phyloP scores from a whole-genome alignment of 2,329 filamentous ascomycete genomes.

The Epichloe coenophiala region DNA sequence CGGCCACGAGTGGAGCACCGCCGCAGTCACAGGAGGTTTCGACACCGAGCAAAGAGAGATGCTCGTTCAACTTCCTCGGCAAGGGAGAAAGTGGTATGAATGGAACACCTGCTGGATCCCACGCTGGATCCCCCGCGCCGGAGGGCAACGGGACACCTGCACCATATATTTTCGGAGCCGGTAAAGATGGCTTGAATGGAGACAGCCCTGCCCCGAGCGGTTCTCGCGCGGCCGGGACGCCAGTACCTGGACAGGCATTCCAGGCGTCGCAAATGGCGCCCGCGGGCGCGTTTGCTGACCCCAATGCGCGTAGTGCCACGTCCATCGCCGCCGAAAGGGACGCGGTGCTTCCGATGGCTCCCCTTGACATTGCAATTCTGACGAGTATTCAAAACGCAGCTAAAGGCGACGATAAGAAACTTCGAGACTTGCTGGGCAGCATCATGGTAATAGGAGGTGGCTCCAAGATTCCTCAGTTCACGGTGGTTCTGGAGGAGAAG shows the following conservation, averaged over 20 bases:
- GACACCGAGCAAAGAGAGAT: conserved; percentile 48
- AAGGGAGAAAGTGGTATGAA: conserved; percentile 56
- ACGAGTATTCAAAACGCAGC: conserved; percentile 80
- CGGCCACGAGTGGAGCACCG: conserved; percentile 28
- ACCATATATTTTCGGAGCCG: conserved; percentile 40
- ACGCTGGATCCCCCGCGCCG: conserved; percentile 75
- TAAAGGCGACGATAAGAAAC: conserved; percentile 81
- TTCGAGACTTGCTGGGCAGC: conserved; percentile 75
- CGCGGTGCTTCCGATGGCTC: conserved; percentile 64
- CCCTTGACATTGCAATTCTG: conserved; percentile 80
- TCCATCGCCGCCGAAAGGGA: conserved; percentile 58
- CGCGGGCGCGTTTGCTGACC: conserved; percentile 35
- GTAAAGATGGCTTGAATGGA: conserved; percentile 29
- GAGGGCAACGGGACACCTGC: conserved; percentile 60
- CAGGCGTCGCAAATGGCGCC: conserved; percentile 24
- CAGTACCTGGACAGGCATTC: conserved; percentile 20
- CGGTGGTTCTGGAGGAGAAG: conserved; percentile 69
- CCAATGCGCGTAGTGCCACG: conserved; percentile 34
- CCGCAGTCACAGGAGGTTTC: conserved; percentile 35
- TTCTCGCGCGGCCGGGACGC: conserved; percentile 36
- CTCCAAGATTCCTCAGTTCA: conserved; percentile 67
- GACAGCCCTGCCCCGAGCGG: conserved; percentile 40
- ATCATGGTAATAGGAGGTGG: conserved; percentile 88
- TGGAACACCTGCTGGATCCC: conserved; percentile 70
- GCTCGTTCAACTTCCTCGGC: conserved; percentile 56